Conservation (phyloP, 257 asterid genomes). For the Solanum medicagineum region DNA sequence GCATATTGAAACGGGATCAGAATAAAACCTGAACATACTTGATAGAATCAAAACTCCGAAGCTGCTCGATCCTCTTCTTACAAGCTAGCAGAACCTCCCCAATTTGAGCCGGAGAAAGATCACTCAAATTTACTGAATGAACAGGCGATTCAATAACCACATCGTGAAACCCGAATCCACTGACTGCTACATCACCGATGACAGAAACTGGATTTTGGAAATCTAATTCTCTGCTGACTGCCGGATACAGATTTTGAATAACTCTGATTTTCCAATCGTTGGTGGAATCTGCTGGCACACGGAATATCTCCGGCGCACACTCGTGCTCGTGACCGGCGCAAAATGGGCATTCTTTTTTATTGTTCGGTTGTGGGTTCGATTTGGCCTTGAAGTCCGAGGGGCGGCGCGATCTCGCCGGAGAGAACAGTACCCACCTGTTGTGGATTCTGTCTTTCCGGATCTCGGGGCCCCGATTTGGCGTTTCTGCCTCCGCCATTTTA, state of each 20-base stretch:
- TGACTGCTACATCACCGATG: constrained; percentile 21
- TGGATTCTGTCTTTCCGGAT: constrained; percentile 66
- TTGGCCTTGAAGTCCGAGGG: constrained; percentile 90
- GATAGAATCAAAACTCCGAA: constrained; percentile 34
- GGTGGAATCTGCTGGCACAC: constrained; percentile 48
- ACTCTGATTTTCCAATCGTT: constrained; percentile 72
- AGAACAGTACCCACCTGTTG: constrained; percentile 80
- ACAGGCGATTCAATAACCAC: constrained; percentile 87
- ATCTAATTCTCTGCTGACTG: constrained; percentile 53
- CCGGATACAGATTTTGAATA: constrained; percentile 82
- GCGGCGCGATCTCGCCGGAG: constrained; percentile 86
- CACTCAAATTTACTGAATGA: constrained; percentile 57
- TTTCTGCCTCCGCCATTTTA: constrained; percentile 5
- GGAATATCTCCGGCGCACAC: constrained; percentile 94
- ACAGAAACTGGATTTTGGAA: background rate
- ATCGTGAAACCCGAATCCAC: constrained; percentile 90
- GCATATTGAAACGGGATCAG: background rate
- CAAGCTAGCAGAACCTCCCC: constrained; percentile 67
- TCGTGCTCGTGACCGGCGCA: constrained; percentile 84
- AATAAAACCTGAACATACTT: constrained; percentile 64
- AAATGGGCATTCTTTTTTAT: constrained; percentile 54
- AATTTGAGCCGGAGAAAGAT: constrained; percentile 43
- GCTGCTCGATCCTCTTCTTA: constrained; percentile 59
- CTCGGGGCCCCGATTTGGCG: constrained; percentile 43
- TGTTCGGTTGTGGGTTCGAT: constrained; percentile 12